phyloP scores from a whole-genome alignment of 2,329 filamentous ascomycete species.

The Pseudogymnoascus sp. region DNA sequence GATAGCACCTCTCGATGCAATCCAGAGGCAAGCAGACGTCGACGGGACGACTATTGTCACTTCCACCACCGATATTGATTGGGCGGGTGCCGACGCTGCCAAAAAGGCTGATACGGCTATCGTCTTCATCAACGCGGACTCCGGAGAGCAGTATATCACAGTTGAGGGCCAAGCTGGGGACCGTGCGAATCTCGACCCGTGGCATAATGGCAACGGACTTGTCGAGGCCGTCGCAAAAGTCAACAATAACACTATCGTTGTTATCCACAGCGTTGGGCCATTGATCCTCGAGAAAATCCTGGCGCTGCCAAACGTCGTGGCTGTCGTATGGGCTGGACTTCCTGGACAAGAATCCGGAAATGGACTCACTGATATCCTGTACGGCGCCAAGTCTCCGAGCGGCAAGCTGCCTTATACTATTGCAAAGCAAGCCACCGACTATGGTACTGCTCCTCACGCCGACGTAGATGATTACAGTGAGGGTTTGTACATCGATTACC shows the following conservation, averaged over 20 bases:
- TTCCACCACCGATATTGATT: slow-evolving; percentile 44
- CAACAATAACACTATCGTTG: slow-evolving; percentile 55
- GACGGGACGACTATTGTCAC: slow-evolving; percentile 47
- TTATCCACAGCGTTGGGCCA: slow-evolving; percentile 56
- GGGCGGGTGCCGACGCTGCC: slow-evolving; percentile 20
- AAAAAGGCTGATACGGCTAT: slow-evolving; percentile 53
- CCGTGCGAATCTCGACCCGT: slow-evolving; percentile 57
- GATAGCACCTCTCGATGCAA: slow-evolving; percentile 56
- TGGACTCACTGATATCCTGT: slow-evolving; percentile 52
- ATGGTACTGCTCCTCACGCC: slow-evolving; percentile 29
- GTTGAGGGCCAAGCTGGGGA: slow-evolving; percentile 40
- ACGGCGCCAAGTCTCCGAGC: slow-evolving; percentile 48
- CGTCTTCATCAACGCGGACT: slow-evolving; percentile 59
- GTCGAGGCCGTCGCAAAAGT: slow-evolving; percentile 48
- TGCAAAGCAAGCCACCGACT: slow-evolving; percentile 43
- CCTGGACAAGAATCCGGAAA: slow-evolving; percentile 57
- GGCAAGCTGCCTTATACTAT: slow-evolving; percentile 48
- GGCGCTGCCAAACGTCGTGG: slow-evolving; percentile 55
- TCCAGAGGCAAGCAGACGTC: slow-evolving; percentile 47
- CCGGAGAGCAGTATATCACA: slow-evolving; percentile 58
- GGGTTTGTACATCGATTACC: slow-evolving; percentile 45
- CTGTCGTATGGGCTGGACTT: slow-evolving; percentile 51
- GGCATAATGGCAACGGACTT: slow-evolving; percentile 41
- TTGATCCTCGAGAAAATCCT: slow-evolving; percentile 52
- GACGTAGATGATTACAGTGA: slow-evolving; percentile 34